Evolutionary conservation across 2,329 filamentous ascomycete species (phyloP), one percentile per base, ranked within the genome.

Genomic region (Penicillium frequentans): DNA sequence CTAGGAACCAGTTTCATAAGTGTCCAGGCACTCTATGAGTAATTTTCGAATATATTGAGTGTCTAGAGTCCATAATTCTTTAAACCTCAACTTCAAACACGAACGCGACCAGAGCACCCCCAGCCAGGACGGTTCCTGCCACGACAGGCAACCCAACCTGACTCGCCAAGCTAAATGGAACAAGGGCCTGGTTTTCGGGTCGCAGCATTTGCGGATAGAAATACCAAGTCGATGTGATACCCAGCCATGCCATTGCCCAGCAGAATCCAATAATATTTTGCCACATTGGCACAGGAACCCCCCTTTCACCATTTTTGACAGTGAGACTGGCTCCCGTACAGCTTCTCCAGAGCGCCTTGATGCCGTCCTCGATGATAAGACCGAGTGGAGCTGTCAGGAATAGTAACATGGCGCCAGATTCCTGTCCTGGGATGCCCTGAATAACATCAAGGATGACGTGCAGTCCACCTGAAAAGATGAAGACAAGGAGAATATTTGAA

Each of bases 331-430:
- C 16, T 7, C 45, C 47, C 0, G 11, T 27, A 13, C 23, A 14
- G 23, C 9, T 23, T 33, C 23, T 64, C 62, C 65, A 72, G 1
- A 67, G 21, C 8, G 44, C 54, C 45, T 68, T 64, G 8, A 68
- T 56, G 1, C 47, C 48, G 48, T 73, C 70, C 56, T 74, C 72
- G 29, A 73, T 58, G 52, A 72, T 60, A 10, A 73, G 63, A 0
- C 65, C 71, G 3, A 69, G 5, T 1, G 58, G 52, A 7, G 66
- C 64, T 1, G 59, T 57, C 26, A 49, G 37, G 49, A 73, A 74
- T 31, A 69, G 70, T 3, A 54, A 13, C 26, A 69, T 46, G 0
- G 68, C 52, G 3, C 67, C 63, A 2, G 61, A 65, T 0, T 64
- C 35, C 14, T 53, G 27, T 1, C 49, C 49, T 3, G 64, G 52